These are phyloP conservation scores for Perilla frutescens DNA, from an alignment of 257 asterid genomes.

Conservation along the genomic window DNA sequence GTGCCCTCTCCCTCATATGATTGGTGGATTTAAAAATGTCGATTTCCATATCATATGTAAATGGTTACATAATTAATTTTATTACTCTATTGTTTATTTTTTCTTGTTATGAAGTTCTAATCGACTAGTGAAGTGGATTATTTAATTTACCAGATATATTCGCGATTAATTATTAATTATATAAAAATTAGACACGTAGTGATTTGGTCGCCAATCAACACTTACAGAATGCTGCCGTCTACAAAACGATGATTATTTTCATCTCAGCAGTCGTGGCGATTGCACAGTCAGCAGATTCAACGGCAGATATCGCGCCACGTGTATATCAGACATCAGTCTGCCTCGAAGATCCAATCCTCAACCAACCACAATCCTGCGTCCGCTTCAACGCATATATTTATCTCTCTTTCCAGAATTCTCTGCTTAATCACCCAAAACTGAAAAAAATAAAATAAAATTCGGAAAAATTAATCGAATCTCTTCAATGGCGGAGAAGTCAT, in stretches of 20 bases:
- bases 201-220: too few relatives aligned
- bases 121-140: too few relatives aligned
- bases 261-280: constrained; percentile 36
- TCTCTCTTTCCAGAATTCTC: neutral
- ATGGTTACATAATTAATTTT: too few relatives aligned
- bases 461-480: neutral
- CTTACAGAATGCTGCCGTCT: neutral
- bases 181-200: too few relatives aligned
- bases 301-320: constrained; percentile 44
- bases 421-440: neutral
- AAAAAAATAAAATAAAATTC: neutral
- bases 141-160: too few relatives aligned
- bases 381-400: neutral
- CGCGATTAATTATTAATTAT: too few relatives aligned
- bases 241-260: neutral
- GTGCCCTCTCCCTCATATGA: too few relatives aligned
- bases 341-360: constrained; percentile 13
- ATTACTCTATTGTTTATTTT: too few relatives aligned
- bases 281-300: constrained; percentile 42
- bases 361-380: constrained; percentile 29
- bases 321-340: constrained; percentile 30
- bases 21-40: too few relatives aligned
- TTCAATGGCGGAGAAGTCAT: constrained; percentile 71
- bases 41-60: too few relatives aligned
- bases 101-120: too few relatives aligned